A percentile compares a stretch with the other conserved stretches of the same genome.
Evolutionary conservation across 768 basidiomycete genomes (phyloP).

Genomic region (Collybiopsis luxurians): DNA sequence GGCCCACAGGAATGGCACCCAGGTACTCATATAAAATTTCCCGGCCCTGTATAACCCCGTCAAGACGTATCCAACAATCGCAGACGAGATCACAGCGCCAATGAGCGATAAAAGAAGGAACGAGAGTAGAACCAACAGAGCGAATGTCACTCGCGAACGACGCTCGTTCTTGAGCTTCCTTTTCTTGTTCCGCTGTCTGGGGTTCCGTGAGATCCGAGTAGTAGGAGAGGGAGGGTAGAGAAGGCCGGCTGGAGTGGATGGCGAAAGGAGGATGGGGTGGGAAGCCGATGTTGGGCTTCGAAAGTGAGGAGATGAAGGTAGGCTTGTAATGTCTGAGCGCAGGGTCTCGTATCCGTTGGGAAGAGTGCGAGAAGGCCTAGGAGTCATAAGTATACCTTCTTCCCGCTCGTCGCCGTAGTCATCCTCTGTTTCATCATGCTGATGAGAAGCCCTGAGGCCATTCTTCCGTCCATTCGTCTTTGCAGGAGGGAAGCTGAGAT

Average conservation of each 20-base stretch:
- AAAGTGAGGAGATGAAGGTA: neutral
- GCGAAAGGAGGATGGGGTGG: neutral
- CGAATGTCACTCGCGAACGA: neutral
- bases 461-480: conserved; percentile 5
- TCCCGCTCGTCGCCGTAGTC: neutral
- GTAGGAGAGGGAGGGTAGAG: neutral
- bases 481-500: conserved; percentile 46
- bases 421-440: no score
- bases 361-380: neutral
- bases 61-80: conserved; percentile 43
- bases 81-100: conserved; percentile 45
- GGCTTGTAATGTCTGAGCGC: neutral
- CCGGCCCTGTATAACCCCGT: conserved; percentile 43
- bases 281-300: neutral
- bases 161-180: neutral
- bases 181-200: neutral
- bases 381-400: neutral
- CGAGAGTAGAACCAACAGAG: neutral
- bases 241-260: neutral
- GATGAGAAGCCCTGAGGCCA: neutral
- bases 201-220: no score
- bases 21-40: conserved; percentile 41
- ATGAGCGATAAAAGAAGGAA: conserved; percentile 23
- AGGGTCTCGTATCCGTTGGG: neutral
- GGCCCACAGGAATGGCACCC: conserved; percentile 21